Conservation (phyloP, 2,329 filamentous ascomycete species). For the Venturia oleaginea region DNA sequence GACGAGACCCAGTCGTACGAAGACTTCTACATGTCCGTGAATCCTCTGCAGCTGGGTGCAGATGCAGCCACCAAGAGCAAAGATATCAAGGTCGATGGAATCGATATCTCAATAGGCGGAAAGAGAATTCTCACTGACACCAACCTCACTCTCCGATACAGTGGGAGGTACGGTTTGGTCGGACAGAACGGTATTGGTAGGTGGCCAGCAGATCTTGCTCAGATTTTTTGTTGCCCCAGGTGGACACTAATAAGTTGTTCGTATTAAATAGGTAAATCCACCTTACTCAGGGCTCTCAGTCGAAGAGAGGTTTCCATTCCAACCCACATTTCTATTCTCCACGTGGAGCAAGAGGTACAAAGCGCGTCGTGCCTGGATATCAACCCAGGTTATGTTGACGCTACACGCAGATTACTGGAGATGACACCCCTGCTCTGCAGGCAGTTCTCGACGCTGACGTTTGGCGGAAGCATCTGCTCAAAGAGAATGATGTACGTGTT, state of each 20-base stretch:
- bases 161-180: slow-evolving; percentile 90
- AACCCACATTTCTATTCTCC: slow-evolving; percentile 95
- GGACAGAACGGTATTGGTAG: slow-evolving; percentile 92
- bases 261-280: slow-evolving; percentile 46
- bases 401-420: slow-evolving; percentile 65
- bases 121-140: slow-evolving; percentile 86
- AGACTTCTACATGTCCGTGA: slow-evolving; percentile 99
- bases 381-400: not conserved
- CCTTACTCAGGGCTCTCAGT: slow-evolving; percentile 83
- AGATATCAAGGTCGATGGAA: slow-evolving; percentile 95
- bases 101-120: slow-evolving; percentile 88
- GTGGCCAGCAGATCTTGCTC: slow-evolving; percentile 1
- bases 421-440: slow-evolving; percentile 90
- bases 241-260: not conserved
- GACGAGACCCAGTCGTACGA: slow-evolving; percentile 87
- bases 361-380: slow-evolving; percentile 3
- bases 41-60: slow-evolving; percentile 78
- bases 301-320: slow-evolving; percentile 90
- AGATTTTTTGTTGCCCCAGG: slow-evolving; percentile 48
- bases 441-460: slow-evolving; percentile 96
- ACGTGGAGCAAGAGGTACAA: slow-evolving; percentile 90
- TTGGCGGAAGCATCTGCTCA: slow-evolving; percentile 91
- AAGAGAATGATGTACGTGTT: slow-evolving; percentile 66
- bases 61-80: slow-evolving; percentile 74
- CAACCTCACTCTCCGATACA: slow-evolving; percentile 80